phyloP scores from a whole-genome alignment of 495 filamentous ascomycete species.

The Xylaria bambusicola region DNA sequence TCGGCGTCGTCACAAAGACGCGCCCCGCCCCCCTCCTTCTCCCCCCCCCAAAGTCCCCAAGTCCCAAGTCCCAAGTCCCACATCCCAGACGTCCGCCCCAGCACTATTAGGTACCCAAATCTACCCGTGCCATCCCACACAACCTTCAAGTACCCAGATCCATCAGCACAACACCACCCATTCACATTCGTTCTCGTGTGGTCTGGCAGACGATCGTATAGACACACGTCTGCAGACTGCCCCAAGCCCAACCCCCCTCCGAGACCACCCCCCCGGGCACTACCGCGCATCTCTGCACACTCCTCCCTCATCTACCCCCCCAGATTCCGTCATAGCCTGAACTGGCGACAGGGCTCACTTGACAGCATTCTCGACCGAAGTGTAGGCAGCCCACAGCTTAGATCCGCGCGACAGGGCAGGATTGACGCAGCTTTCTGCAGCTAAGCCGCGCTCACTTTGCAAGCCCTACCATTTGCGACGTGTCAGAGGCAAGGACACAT shows the following conservation, averaged over 20 bases:
- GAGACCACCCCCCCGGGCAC: not conserved
- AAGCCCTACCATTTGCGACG: conserved; percentile 56
- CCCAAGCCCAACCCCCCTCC: conserved; percentile 10
- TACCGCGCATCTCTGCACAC: conserved; percentile 29
- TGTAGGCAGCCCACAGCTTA: conserved; percentile 42
- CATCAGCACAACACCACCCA: not conserved
- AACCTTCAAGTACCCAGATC: not conserved
- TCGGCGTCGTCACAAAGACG: conserved; percentile 30
- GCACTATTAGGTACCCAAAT: not conserved
- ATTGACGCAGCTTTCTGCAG: conserved; percentile 51
- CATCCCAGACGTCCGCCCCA: not conserved
- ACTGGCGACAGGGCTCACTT: conserved; percentile 42
- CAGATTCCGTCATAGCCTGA: conserved; percentile 51
- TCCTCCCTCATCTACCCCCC: conserved; percentile 35
- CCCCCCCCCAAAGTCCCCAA: not conserved
- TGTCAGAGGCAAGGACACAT: conserved; percentile 57
- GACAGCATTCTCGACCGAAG: conserved; percentile 34
- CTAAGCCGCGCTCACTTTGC: conserved; percentile 49
- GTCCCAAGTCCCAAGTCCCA: conserved; percentile 10
- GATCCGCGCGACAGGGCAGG: conserved; percentile 44
- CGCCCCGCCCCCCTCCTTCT: conserved; percentile 12
- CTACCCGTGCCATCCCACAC: conserved; percentile 12
- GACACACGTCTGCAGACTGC: conserved; percentile 14
- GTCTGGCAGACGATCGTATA: conserved; percentile 17
- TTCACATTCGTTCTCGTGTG: conserved; percentile 11